Evolutionary conservation across 2,329 filamentous ascomycete genomes (phyloP).

Genomic region (Colletotrichum lupini): DNA sequence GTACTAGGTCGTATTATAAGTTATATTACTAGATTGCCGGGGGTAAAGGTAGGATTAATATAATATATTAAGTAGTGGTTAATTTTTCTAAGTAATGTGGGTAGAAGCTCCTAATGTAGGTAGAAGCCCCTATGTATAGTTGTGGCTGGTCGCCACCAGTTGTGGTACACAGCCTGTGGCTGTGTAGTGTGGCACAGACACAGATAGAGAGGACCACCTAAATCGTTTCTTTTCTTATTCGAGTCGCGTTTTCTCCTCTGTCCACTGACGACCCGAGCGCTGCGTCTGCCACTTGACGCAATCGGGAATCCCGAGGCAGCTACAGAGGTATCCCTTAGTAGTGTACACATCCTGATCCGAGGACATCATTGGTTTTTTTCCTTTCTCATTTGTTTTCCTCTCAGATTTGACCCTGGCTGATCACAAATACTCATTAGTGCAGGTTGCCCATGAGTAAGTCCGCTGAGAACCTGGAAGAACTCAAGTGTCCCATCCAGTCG

Average conservation of each 20-base stretch:
- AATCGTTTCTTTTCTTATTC: slow-evolving; percentile 2
- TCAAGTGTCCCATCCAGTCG: not conserved
- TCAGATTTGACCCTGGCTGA: not conserved
- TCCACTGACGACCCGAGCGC: not conserved
- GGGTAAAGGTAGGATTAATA: no score
- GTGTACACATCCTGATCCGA: not conserved
- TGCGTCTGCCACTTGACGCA: not conserved
- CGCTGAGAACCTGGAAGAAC: not conserved
- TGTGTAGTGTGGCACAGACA: no score
- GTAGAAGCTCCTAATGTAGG: no score
- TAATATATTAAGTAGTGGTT: no score
- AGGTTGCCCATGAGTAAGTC: not conserved
- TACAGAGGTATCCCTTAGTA: not conserved
- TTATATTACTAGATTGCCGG: no score
- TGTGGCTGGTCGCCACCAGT: no score
- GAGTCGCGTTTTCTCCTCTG: not conserved
- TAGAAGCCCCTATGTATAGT: no score
- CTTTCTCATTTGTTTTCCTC: no score
- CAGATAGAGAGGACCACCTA: not conserved
- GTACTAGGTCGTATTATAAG: no score
- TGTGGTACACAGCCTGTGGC: no score
- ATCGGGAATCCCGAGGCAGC: not conserved
- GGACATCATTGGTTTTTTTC: not conserved
- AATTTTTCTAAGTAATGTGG: no score
- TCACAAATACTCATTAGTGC: not conserved